Evolutionary conservation across 1,139 yeast genomes (phyloP).

Genomic region (Diutina sp.): DNA sequence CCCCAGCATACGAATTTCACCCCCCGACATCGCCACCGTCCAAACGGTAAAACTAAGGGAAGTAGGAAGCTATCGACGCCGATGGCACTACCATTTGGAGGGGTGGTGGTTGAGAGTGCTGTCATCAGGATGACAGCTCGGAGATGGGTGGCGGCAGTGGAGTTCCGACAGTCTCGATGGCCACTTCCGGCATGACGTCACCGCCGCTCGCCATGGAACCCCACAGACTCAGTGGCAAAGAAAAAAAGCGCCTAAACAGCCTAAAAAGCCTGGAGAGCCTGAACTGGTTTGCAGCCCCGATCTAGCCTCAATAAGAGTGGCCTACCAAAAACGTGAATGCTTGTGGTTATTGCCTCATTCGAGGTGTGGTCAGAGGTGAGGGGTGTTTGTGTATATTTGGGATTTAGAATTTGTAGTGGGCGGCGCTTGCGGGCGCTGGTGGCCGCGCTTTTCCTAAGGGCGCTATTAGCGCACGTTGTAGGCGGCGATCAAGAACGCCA

Average conservation of each 20-base stretch:
- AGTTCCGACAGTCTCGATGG: not conserved
- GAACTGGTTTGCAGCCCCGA: not conserved
- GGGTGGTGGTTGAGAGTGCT: not conserved
- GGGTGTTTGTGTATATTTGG: not conserved
- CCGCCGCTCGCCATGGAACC: not conserved
- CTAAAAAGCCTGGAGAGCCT: too few species aligned
- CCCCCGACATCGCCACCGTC: too few species aligned
- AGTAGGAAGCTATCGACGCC: too few species aligned
- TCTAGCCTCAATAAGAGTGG: not conserved
- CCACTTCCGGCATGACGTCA: not conserved
- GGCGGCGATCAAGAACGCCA: constrained; percentile 55
- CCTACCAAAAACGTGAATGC: not conserved
- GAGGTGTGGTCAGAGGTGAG: not conserved
- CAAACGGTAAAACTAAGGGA: too few species aligned
- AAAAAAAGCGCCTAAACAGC: too few species aligned
- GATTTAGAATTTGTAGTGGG: not conserved
- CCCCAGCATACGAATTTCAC: not conserved
- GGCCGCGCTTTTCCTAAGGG: not conserved
- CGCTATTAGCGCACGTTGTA: constrained; percentile 23
- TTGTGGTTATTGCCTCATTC: not conserved
- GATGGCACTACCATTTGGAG: not conserved
- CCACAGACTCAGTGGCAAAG: not conserved
- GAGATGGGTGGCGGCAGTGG: not conserved
- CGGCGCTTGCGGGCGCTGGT: not conserved
- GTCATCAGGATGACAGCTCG: not conserved